Percentiles rank a stretch among this genome's conserved stretches.
phyloP scores from a whole-genome alignment of 208 protist genomes.

The Crithidia mellificae region DNA sequence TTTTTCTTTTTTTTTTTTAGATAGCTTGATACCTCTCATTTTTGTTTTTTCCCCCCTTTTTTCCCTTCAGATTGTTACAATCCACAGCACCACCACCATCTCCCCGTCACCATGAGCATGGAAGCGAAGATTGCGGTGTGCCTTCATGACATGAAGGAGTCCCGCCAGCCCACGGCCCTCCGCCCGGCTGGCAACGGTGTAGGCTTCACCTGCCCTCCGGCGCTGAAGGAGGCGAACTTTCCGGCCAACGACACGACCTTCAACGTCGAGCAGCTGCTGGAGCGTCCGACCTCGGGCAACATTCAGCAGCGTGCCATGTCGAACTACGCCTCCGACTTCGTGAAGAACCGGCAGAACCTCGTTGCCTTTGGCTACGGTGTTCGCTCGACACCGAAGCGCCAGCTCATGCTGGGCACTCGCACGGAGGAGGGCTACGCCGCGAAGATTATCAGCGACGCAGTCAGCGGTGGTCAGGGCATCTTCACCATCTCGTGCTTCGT shows the following conservation, averaged over 20 bases:
- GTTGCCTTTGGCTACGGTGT: conserved; percentile 88
- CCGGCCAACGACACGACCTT: conserved; percentile 70
- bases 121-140: conserved; percentile 75
- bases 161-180: conserved; percentile 44
- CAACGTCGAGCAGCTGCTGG: conserved; percentile 56
- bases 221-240: conserved; percentile 67
- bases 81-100: too few species aligned
- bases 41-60: conserved; percentile 11
- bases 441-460: conserved; percentile 68
- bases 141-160: conserved; percentile 57
- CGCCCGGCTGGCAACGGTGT: conserved; percentile 53
- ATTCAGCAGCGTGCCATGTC: conserved; percentile 41
- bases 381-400: conserved; percentile 79
- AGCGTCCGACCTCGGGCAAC: conserved; percentile 41
- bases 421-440: conserved; percentile 67
- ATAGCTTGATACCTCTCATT: conserved; percentile 12
- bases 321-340: conserved; percentile 53
- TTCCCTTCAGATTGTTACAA: not conserved
- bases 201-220: conserved; percentile 54
- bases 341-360: conserved; percentile 68
- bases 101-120: too few species aligned
- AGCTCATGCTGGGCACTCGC: conserved; percentile 77
- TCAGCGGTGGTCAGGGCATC: conserved; percentile 51
- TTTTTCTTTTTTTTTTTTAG: not conserved
- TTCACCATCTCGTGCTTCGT: conserved; percentile 79